Percentiles rank a stretch among this genome's conserved stretches.
Conservation (phyloP, 768 basidiomycete genomes). For the Cystofilobasidium ferigula region DNA sequence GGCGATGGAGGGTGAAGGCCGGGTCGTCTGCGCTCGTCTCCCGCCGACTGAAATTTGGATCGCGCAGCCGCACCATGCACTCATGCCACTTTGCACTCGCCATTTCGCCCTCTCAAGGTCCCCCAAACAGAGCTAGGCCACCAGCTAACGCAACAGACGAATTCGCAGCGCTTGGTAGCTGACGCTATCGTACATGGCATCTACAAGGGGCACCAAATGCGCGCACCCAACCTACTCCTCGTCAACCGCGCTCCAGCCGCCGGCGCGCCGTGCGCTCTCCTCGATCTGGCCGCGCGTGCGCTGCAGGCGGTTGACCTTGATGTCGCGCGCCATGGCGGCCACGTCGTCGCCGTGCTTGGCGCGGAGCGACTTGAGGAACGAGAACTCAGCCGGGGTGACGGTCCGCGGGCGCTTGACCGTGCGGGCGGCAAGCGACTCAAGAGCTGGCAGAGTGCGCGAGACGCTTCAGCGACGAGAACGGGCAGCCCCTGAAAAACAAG, state of each 20-base stretch:
- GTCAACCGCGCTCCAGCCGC: slow-evolving; percentile 23
- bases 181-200: neutral
- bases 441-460: slow-evolving; percentile 38
- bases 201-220: too few species aligned
- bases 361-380: slow-evolving; percentile 57
- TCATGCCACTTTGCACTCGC: too few species aligned
- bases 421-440: slow-evolving; percentile 53
- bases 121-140: too few species aligned
- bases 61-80: too few species aligned
- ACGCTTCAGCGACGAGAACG: slow-evolving; percentile 4
- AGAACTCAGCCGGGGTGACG: slow-evolving; percentile 54
- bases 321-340: slow-evolving; percentile 65
- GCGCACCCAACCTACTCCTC: slow-evolving; percentile 1
- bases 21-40: neutral
- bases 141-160: too few species aligned
- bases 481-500: neutral
- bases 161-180: too few species aligned
- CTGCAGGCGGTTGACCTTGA: slow-evolving; percentile 69
- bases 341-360: slow-evolving; percentile 60
- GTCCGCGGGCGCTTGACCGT: slow-evolving; percentile 45
- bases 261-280: slow-evolving; percentile 19
- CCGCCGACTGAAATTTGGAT: too few species aligned
- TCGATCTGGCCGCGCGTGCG: slow-evolving; percentile 65
- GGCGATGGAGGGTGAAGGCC: neutral
- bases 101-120: too few species aligned